Base-by-base conservation (phyloP, 2,329 filamentous ascomycete genomes). In the Trichoderma lentiforme region DNA sequence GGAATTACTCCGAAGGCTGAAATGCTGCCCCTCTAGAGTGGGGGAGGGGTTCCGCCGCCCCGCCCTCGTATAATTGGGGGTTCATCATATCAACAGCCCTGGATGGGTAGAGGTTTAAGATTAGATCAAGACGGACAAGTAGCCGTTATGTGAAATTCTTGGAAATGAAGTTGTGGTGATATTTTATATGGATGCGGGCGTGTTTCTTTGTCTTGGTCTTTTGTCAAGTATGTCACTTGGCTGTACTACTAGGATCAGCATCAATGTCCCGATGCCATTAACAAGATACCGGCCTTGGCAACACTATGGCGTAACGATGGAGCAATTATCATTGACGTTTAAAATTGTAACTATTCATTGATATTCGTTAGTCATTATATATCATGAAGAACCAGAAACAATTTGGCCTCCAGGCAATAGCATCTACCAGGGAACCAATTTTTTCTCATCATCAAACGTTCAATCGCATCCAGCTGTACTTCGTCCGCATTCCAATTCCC, bases 1-100 rank as follows among this genome's bases (percentile, higher is more conserved):
- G 21, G 21, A 71, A 32, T 34, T 36, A 34, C 21, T n/a, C 28
- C 26, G 30, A 70, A 26, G 28, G 47, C n/a, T 56, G 28, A 34
- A 34, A 34, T 60, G 36, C 32, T 24, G 56, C 57, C 66, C 66
- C 36, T 70, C 66, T 61, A 61, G 57, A 34, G 57, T 62, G 66
- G 66, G 66, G 66, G 57, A 53, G 39, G 57, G 56, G 66, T 62
- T 62, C 66, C 66, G 56, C 36, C 8, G 66, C 66, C 57, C 66
- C 66, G 66, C 66, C 65, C 47, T 30, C 26, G 34, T 60, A 43
- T 24, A 39, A 39, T 60, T 28, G 36, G 26, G 21, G 21, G 36
- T 51, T 28, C 26, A 21, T 68, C 18, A 14, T 57, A 32, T 24
- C n/a, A 21, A 34, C 18, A 21, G 34, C 9, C 6, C 0, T 43